These are phyloP conservation scores for Wallacemonas sp. DNA, from an alignment of 208 protist genomes.

Conservation along the genomic window DNA sequence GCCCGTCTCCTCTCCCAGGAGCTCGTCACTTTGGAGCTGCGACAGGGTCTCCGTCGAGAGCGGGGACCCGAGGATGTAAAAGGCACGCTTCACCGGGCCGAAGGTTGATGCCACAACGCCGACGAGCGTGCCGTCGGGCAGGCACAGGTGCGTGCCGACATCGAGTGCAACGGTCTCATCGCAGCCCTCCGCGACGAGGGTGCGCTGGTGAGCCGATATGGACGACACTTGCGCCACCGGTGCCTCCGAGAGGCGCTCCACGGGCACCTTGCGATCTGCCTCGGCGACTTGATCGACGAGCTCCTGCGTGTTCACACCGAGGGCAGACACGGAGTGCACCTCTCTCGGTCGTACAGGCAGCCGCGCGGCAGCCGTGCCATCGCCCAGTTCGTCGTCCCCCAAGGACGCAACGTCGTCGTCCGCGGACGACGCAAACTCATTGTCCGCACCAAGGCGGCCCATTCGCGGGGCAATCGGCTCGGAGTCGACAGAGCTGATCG, in stretches of 20 bases:
- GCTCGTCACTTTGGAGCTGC: background rate
- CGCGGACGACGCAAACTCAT: conserved; percentile 12
- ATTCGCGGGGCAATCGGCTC: conserved; percentile 53
- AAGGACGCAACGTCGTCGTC: no score
- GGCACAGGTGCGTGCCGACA: conserved; percentile 65
- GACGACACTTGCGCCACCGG: conserved; percentile 44
- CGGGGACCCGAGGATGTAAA: conserved; percentile 50
- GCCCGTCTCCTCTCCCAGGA: conserved; percentile 20
- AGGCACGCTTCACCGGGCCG: conserved; percentile 57
- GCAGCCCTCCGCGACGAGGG: conserved; percentile 51
- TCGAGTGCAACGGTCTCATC: conserved; percentile 54
- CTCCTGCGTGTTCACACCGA: conserved; percentile 5
- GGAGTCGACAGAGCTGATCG: conserved; percentile 86
- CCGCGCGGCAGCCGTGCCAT: background rate
- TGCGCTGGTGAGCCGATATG: conserved; percentile 22
- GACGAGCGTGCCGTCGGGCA: conserved; percentile 52
- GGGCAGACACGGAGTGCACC: background rate
- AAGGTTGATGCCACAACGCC: conserved; percentile 61
- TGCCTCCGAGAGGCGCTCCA: conserved; percentile 60
- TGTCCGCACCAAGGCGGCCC: conserved; percentile 17
- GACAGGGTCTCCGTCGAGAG: background rate
- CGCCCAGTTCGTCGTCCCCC: conserved; percentile 22
- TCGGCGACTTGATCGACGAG: background rate
- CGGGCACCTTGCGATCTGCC: conserved; percentile 25
- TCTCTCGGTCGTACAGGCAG: no score